Conservation (phyloP, 1,284 basidiomycete species). For the Sporisorium scitamineum region DNA sequence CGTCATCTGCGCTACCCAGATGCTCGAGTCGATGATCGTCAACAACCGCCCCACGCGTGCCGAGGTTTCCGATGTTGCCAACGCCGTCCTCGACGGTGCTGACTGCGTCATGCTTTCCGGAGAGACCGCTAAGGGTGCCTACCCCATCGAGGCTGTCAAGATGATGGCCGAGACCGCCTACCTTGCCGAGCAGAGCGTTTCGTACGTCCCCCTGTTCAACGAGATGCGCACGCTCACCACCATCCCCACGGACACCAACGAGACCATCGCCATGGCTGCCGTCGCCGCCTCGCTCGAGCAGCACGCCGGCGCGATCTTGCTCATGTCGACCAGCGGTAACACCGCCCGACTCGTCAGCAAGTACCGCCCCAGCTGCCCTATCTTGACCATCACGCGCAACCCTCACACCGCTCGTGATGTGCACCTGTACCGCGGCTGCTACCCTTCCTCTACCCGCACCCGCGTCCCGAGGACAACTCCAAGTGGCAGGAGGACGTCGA, state of each 20-base stretch:
- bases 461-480: constrained; percentile 81
- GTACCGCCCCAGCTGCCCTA: constrained; percentile 93
- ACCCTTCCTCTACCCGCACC: constrained; percentile 97
- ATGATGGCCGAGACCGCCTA: constrained; percentile 70
- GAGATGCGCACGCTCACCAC: constrained; percentile 72
- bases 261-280: constrained; percentile 68
- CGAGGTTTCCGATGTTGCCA: constrained; percentile 69
- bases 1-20: constrained; percentile 98
- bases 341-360: constrained; percentile 97
- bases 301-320: constrained; percentile 77
- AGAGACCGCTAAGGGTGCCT: constrained; percentile 68
- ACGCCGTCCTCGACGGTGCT: constrained; percentile 68
- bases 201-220: constrained; percentile 68
- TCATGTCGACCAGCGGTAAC: constrained; percentile 91
- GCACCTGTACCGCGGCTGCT: constrained; percentile 95
- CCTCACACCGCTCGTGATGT: constrained; percentile 95
- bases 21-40: constrained; percentile 84
- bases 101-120: constrained; percentile 70
- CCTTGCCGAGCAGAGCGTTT: constrained; percentile 67
- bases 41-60: constrained; percentile 69
- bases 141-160: constrained; percentile 71
- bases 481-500: constrained; percentile 97
- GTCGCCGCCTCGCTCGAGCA: constrained; percentile 68
- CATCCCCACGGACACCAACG: constrained; percentile 66
- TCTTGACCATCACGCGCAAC: constrained; percentile 91